These are phyloP conservation scores for Mallotus nudiflorus DNA, from an alignment of 345 rosid genomes.

Conservation along the genomic window DNA sequence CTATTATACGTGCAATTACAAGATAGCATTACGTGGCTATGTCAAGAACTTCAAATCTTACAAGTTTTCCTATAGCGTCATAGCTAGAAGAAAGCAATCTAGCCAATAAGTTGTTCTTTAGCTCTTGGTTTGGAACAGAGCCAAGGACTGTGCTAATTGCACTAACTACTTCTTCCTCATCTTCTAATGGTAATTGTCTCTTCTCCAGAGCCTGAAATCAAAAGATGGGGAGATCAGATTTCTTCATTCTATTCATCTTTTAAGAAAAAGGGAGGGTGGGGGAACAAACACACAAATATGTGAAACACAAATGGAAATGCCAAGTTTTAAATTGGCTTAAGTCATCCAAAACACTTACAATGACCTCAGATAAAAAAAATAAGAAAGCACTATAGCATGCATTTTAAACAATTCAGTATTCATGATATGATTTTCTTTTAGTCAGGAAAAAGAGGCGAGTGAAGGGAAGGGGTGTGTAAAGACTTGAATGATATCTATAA, in stretches of 20 bases:
- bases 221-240: not conserved
- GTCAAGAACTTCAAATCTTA: too few relatives aligned
- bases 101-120: slow-evolving; percentile 69
- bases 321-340: not conserved
- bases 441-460: too few relatives aligned
- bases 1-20: not conserved
- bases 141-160: slow-evolving; percentile 75
- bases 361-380: too few relatives aligned
- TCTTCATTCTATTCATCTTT: not conserved
- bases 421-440: too few relatives aligned
- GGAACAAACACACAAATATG: not conserved
- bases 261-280: too few relatives aligned
- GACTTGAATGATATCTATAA: not conserved
- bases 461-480: too few relatives aligned
- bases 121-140: slow-evolving; percentile 65
- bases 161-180: slow-evolving; percentile 83
- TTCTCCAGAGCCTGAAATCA: slow-evolving; percentile 64
- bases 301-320: not conserved
- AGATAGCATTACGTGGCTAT: not conserved
- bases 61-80: slow-evolving; percentile 80
- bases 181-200: slow-evolving; percentile 74
- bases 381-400: not conserved
- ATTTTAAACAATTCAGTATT: not conserved
- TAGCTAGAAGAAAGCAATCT: slow-evolving; percentile 85
- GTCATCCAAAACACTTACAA: not conserved